Evolutionary conservation across 73 alveolate species (phyloP).

Genomic region (Symbiodinium natans): DNA sequence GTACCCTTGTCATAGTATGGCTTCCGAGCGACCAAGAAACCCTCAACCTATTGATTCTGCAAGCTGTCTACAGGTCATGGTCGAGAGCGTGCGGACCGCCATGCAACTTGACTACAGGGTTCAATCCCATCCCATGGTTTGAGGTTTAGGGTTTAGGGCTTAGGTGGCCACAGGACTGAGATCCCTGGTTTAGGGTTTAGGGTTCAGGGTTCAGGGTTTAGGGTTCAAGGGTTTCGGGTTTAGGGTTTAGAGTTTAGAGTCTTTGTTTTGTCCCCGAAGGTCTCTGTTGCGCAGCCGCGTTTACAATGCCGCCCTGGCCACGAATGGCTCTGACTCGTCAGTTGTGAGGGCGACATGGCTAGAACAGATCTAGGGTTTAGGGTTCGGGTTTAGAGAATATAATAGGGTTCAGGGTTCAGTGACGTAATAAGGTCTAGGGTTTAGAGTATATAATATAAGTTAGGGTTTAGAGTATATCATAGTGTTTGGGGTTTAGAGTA

Average conservation of each 20-base stretch:
- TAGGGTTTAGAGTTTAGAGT: neutral
- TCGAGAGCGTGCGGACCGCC: conserved; percentile 87
- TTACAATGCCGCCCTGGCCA: conserved; percentile 75
- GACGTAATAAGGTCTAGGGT: too few relatives aligned
- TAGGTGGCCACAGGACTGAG: neutral
- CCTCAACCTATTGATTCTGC: too few relatives aligned
- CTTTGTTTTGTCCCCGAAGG: neutral
- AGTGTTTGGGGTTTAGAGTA: too few relatives aligned
- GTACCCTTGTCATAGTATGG: too few relatives aligned
- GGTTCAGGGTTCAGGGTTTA: neutral
- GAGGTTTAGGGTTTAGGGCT: neutral
- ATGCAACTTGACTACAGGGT: neutral
- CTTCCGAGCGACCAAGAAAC: too few relatives aligned
- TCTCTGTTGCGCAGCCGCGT: conserved; percentile 75
- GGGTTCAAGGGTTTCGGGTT: neutral
- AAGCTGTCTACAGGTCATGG: conserved; percentile 68
- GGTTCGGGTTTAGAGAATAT: too few relatives aligned
- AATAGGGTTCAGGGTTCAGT: too few relatives aligned
- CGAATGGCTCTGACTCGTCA: neutral
- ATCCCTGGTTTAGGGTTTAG: neutral
- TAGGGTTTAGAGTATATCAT: too few relatives aligned
- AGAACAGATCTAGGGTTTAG: too few relatives aligned
- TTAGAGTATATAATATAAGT: too few relatives aligned
- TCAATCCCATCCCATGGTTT: too few relatives aligned
- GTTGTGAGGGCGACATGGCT: neutral